Evolutionary conservation across 2,329 filamentous ascomycete species (phyloP).

Genomic region (Pseudogymnoascus sp.): DNA sequence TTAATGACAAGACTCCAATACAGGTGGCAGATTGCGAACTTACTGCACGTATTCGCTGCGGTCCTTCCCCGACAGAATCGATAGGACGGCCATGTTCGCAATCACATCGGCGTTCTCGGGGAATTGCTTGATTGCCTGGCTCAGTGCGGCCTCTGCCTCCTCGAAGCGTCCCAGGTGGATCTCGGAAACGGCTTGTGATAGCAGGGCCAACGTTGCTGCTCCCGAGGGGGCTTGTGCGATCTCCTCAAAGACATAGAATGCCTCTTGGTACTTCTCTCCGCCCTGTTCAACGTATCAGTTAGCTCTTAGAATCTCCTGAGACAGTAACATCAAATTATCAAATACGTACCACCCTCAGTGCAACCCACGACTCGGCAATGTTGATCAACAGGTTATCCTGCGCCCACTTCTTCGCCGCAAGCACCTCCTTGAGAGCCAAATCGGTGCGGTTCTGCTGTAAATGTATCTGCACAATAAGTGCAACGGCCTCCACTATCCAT

Average conservation of each 20-base stretch:
- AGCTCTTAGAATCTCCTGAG: neutral
- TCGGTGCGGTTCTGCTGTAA: slow-evolving; percentile 87
- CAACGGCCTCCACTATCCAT: slow-evolving; percentile 61
- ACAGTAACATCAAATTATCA: neutral
- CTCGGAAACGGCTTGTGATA: slow-evolving; percentile 85
- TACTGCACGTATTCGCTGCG: slow-evolving; percentile 54
- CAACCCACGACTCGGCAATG: slow-evolving; percentile 91
- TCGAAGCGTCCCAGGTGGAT: slow-evolving; percentile 81
- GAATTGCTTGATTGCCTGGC: slow-evolving; percentile 70
- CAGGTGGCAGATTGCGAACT: slow-evolving; percentile 25
- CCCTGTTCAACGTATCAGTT: slow-evolving; percentile 47
- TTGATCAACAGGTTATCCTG: slow-evolving; percentile 93
- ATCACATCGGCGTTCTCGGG: slow-evolving; percentile 64
- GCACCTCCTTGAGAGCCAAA: slow-evolving; percentile 81
- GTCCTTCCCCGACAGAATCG: slow-evolving; percentile 68
- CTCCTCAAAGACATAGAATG: slow-evolving; percentile 97
- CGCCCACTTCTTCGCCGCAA: slow-evolving; percentile 81
- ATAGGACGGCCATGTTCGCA: slow-evolving; percentile 75
- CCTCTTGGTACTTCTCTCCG: slow-evolving; percentile 90
- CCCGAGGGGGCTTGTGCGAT: slow-evolving; percentile 80
- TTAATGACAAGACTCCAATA: neutral
- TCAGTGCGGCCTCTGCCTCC: slow-evolving; percentile 79
- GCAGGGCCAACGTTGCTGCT: slow-evolving; percentile 64
- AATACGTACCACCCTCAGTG: slow-evolving; percentile 65
- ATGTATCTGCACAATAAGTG: slow-evolving; percentile 85